A percentile compares a stretch with the other conserved stretches of the same genome.
Conservation (phyloP, 305 asterid genomes). For the Fraxinus xanthoxyloides region DNA sequence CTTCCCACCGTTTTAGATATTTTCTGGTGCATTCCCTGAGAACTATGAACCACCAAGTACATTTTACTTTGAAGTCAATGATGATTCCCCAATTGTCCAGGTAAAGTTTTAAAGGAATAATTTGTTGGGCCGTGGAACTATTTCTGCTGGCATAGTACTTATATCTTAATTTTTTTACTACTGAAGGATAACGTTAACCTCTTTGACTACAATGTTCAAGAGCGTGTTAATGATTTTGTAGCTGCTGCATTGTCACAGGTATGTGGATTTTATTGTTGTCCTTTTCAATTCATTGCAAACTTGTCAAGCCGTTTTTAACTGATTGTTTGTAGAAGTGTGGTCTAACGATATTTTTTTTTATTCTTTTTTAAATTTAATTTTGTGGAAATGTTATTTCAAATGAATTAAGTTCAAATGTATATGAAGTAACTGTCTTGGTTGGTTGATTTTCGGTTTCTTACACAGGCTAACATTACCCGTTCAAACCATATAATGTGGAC, state of each 20-base stretch:
- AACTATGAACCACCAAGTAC: conserved; percentile 89
- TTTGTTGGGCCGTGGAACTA: conserved; percentile 13
- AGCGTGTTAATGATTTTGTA: conserved; percentile 90
- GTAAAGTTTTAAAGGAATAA: conserved; percentile 33
- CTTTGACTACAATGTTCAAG: conserved; percentile 93
- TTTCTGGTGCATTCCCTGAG: conserved; percentile 90
- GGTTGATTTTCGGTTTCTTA: conserved; percentile 10
- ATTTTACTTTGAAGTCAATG: conserved; percentile 83
- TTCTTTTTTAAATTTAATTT: not conserved
- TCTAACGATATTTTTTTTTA: not conserved
- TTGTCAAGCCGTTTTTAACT: not conserved
- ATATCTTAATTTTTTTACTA: conserved; percentile 24
- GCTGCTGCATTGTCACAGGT: conserved; percentile 90
- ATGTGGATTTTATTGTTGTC: not conserved
- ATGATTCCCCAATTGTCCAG: conserved; percentile 77
- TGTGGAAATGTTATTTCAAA: not conserved
- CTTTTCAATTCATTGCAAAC: not conserved
- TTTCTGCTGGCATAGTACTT: conserved; percentile 23
- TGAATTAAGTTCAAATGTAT: conserved; percentile 2
- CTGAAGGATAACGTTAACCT: conserved; percentile 69
- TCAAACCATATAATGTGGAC: conserved; percentile 97
- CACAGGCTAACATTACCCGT: conserved; percentile 90
- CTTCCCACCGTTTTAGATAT: conserved; percentile 54
- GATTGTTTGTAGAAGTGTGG: not conserved
- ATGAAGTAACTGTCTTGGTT: conserved; percentile 5